These are phyloP conservation scores for Gracilaria domingensis DNA, from an alignment of 23 red algal genomes.

Conservation along the genomic window DNA sequence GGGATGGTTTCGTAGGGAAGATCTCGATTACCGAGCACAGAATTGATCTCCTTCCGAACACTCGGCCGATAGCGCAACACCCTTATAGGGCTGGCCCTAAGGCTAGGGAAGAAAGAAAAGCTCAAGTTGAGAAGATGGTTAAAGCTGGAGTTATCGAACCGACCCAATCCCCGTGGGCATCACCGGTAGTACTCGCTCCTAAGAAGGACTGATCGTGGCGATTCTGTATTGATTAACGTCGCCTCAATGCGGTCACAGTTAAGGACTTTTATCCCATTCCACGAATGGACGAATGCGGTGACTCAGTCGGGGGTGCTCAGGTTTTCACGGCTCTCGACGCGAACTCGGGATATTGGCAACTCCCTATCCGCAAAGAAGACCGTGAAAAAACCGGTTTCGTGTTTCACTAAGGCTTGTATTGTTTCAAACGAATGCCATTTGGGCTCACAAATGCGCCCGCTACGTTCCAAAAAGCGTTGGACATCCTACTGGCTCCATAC, in stretches of 20 bases:
- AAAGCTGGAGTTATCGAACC: neutral
- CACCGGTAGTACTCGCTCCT: neutral
- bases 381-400: too few relatives aligned
- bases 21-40: neutral
- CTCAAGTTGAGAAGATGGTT: slow-evolving; percentile 2
- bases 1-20: neutral
- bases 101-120: neutral
- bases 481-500: slow-evolving; percentile 7
- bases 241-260: too few relatives aligned
- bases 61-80: neutral
- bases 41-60: neutral
- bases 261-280: too few relatives aligned
- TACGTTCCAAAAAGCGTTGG: slow-evolving; percentile 35
- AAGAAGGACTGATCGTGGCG: neutral
- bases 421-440: slow-evolving; percentile 17
- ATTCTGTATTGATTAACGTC: too few relatives aligned
- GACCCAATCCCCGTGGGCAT: neutral
- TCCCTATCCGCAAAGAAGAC: too few relatives aligned
- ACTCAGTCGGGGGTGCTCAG: too few relatives aligned
- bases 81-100: neutral
- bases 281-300: too few relatives aligned
- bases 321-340: too few relatives aligned
- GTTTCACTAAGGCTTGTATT: too few relatives aligned
- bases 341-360: too few relatives aligned
- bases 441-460: slow-evolving; percentile 52